Percentiles rank a stretch among this genome's conserved stretches.
Evolutionary conservation across 1,284 basidiomycete genomes (phyloP).

Genomic region (Irpex sp.): DNA sequence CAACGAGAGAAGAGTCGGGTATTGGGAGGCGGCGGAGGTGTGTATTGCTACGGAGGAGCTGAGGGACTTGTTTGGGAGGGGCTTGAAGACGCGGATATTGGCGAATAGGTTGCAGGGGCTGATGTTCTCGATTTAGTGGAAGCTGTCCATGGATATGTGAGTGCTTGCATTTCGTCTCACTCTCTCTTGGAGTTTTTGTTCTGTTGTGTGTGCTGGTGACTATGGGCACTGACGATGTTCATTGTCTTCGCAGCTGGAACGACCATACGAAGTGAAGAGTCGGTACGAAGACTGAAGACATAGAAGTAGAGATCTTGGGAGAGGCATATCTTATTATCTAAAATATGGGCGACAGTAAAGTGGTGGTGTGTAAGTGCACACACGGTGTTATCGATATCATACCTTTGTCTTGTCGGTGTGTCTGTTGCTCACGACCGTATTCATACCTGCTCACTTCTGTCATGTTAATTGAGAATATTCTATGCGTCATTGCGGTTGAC

Average conservation of each 20-base stretch:
- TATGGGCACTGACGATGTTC: neutral
- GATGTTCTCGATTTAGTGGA: slow-evolving; percentile 84
- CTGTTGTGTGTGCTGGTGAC: neutral
- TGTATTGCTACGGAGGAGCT: slow-evolving; percentile 65
- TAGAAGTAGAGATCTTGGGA: too few relatives aligned
- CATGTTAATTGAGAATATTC: too few relatives aligned
- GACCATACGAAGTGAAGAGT: slow-evolving; percentile 28
- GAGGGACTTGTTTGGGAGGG: slow-evolving; percentile 70
- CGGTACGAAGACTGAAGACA: too few relatives aligned
- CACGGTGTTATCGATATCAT: too few relatives aligned
- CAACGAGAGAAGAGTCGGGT: slow-evolving; percentile 72
- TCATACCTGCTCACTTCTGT: too few relatives aligned
- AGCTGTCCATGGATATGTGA: slow-evolving; percentile 77
- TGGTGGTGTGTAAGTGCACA: too few relatives aligned
- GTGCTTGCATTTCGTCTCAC: slow-evolving; percentile 26
- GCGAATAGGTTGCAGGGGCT: slow-evolving; percentile 85
- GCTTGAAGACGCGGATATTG: slow-evolving; percentile 76
- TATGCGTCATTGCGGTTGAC: too few relatives aligned
- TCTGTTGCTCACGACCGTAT: too few relatives aligned
- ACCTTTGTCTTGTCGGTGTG: too few relatives aligned
- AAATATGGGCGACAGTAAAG: too few relatives aligned
- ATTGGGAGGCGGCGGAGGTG: slow-evolving; percentile 59
- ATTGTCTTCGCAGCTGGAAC: slow-evolving; percentile 28
- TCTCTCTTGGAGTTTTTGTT: neutral
- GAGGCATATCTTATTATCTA: too few relatives aligned